Evolutionary conservation across 2,329 filamentous ascomycete genomes (phyloP).

Genomic region (Curvularia hawaiiensis): DNA sequence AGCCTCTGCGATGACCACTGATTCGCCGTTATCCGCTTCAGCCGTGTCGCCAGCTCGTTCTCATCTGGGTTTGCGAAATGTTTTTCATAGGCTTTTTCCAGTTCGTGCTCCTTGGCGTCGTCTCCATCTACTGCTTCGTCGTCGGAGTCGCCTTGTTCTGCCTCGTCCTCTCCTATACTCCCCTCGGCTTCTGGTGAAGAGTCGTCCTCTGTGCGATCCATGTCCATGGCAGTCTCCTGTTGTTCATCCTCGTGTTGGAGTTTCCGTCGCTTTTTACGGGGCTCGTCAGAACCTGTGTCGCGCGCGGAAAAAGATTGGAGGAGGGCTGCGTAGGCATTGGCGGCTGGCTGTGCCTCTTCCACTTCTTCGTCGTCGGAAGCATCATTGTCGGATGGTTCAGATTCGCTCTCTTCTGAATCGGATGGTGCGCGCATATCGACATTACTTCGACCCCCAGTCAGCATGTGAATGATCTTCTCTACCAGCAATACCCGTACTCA

Average conservation of each 20-base stretch:
- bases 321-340: conserved; percentile 61
- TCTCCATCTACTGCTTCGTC: conserved; percentile 47
- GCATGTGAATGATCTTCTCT: conserved; percentile 3
- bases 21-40: conserved; percentile 54
- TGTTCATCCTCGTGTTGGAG: conserved; percentile 40
- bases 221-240: conserved; percentile 13
- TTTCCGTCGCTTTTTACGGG: conserved; percentile 60
- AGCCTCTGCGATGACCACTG: conserved; percentile 56
- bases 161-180: conserved; percentile 9
- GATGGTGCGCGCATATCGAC: conserved; percentile 25
- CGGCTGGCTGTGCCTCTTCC: conserved; percentile 30
- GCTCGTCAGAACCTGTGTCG: conserved; percentile 48
- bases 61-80: conserved; percentile 78
- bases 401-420: conserved; percentile 22
- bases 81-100: conserved; percentile 74
- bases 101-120: conserved; percentile 4
- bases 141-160: conserved; percentile 13
- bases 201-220: conserved; percentile 3
- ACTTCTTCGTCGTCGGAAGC: conserved; percentile 30
- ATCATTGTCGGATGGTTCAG: conserved; percentile 28
- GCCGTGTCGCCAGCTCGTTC: conserved; percentile 58
- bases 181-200: background rate
- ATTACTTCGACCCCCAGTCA: conserved; percentile 25
- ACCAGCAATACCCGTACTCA: conserved; percentile 30
- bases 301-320: conserved; percentile 56